Percentiles rank a stretch among this genome's conserved stretches.
Conservation (phyloP, 2,329 filamentous ascomycete species). For the Canariomyces notabilis region DNA sequence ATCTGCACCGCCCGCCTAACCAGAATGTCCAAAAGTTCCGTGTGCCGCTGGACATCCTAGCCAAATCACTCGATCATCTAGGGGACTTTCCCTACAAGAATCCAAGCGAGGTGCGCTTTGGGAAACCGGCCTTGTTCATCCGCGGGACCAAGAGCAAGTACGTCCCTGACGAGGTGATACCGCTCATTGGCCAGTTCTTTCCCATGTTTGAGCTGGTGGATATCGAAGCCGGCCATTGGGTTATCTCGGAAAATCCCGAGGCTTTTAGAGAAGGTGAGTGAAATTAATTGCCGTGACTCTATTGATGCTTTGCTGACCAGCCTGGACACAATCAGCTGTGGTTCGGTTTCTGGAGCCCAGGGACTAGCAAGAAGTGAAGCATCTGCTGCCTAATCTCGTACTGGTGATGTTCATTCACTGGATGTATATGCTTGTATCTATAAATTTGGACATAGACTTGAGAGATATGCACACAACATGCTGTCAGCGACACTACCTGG, state of each 20-base stretch:
- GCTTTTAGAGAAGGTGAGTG: constrained; percentile 66
- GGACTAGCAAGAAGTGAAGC: constrained; percentile 24
- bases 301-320: constrained; percentile 5
- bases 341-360: constrained; percentile 32
- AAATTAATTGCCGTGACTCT: background rate
- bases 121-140: constrained; percentile 76
- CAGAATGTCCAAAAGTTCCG: constrained; percentile 63
- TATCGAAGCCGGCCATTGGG: constrained; percentile 78
- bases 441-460: constrained; percentile 1
- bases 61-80: constrained; percentile 63
- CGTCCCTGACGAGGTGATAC: constrained; percentile 72
- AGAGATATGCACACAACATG: constrained; percentile 1
- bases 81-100: constrained; percentile 85
- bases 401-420: background rate
- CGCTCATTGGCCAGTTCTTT: constrained; percentile 77
- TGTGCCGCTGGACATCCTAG: constrained; percentile 70
- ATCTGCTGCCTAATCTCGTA: background rate
- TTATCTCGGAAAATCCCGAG: constrained; percentile 83
- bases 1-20: constrained; percentile 57
- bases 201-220: constrained; percentile 69
- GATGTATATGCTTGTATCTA: background rate
- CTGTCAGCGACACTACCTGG: background rate
- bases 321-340: constrained; percentile 26
- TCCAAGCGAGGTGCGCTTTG: constrained; percentile 62
- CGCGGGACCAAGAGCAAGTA: constrained; percentile 73